phyloP scores from a whole-genome alignment of 192 early-diverging fungal species.

The Entomortierella beljakovae region DNA sequence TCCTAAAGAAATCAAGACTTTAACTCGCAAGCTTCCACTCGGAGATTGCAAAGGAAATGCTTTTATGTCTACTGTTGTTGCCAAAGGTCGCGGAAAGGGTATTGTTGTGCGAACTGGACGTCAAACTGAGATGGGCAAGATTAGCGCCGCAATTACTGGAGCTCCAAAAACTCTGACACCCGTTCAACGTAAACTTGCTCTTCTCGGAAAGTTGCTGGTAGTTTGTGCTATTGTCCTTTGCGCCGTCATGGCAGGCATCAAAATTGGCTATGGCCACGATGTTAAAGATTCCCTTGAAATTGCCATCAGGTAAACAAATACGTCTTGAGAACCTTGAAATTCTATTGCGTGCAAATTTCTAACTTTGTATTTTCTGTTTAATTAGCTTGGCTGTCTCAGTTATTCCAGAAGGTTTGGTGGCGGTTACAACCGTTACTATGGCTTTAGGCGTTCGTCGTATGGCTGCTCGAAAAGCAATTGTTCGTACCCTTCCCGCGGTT shows the following conservation, averaged over 20 bases:
- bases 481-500: constrained; percentile 90
- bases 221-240: constrained; percentile 84
- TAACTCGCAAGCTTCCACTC: constrained; percentile 75
- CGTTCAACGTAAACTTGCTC: constrained; percentile 77
- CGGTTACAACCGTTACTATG: constrained; percentile 98
- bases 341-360: too few species aligned
- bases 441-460: constrained; percentile 95
- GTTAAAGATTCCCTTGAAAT: constrained; percentile 80
- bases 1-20: constrained; percentile 69
- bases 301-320: constrained; percentile 70
- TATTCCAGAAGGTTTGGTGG: constrained; percentile 97
- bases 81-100: constrained; percentile 90
- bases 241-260: constrained; percentile 85
- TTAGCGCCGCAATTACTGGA: constrained; percentile 86
- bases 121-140: constrained; percentile 93
- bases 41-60: constrained; percentile 96
- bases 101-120: constrained; percentile 91
- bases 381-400: constrained; percentile 93
- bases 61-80: constrained; percentile 95
- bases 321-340: too few species aligned
- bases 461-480: constrained; percentile 88
- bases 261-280: constrained; percentile 70
- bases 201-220: constrained; percentile 86
- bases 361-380: background rate
- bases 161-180: constrained; percentile 67